Percentiles rank a stretch among this genome's conserved stretches.
Conservation (phyloP, 1,139 yeast genomes). For the Nadsonia commutata region DNA sequence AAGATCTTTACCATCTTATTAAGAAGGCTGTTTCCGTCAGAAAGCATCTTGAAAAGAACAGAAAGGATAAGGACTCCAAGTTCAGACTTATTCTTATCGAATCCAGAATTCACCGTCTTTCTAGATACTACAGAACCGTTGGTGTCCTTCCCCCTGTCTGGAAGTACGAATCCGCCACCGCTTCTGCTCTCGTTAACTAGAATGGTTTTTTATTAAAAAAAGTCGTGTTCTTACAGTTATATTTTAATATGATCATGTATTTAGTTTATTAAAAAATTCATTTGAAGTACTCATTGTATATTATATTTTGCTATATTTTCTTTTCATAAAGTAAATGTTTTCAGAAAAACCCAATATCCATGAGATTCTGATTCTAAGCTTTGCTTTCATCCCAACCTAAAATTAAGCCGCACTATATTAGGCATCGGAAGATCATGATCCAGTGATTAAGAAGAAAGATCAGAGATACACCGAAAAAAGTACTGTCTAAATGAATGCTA, state of each 20-base stretch:
- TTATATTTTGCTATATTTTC: too few species aligned
- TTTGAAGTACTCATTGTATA: too few species aligned
- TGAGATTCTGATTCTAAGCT: too few species aligned
- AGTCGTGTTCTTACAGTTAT: not conserved
- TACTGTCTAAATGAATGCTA: not conserved
- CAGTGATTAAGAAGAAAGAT: too few species aligned
- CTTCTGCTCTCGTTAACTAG: conserved; percentile 98
- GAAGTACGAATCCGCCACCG: conserved; percentile 99
- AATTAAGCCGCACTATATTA: too few species aligned
- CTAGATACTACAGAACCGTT: conserved; percentile 99
- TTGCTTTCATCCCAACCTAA: too few species aligned
- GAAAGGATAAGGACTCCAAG: conserved; percentile 99
- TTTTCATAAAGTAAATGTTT: too few species aligned
- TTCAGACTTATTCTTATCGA: conserved; percentile 99
- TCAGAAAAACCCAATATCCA: too few species aligned
- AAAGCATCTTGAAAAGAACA: conserved; percentile 99
- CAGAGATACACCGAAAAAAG: too few species aligned
- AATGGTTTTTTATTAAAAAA: not conserved
- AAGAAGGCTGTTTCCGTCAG: conserved; percentile 99
- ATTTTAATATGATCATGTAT: not conserved
- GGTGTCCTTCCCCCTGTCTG: conserved; percentile 99
- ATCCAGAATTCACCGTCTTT: conserved; percentile 99
- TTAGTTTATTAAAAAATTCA: too few species aligned
- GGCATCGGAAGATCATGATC: too few species aligned
- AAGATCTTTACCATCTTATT: conserved; percentile 96